Base-by-base conservation (phyloP, 1,284 basidiomycete genomes). In the Tetrapyrgos nigripes region DNA sequence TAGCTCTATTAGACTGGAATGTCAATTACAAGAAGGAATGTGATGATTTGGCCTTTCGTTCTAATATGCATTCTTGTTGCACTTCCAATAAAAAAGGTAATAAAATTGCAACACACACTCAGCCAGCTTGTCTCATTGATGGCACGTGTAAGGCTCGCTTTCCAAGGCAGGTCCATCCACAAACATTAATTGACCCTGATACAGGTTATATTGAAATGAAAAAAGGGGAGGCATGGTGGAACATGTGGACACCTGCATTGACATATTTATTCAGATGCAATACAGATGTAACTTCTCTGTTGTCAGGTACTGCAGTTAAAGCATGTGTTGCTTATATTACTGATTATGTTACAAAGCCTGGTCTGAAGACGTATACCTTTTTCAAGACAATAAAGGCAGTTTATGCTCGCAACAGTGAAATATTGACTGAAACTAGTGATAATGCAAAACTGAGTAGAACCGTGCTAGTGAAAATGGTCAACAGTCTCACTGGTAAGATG, bases 201-300 rank as follows among this genome's bases (percentile, higher is more conserved):
- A 66, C 69, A 21, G 75, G 75, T 35, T 59, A 59, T 50, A 50
- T 78, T 1, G 61, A 65, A 23, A 54, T 79, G 48, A 70, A 72
- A 51, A 73, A 79, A 50, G 49, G 50, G 8, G 76, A 79, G 57
- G 46, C 68, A 6, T 66, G 62, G 66, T 49, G 78, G 6, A 79
- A 79, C 60, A 74, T 67, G 2, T 69, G 71, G 28, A 68, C 65
- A 1, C 55, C 64, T 27, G 8, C 59, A 11, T 2, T 77, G 1
- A 71, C 71, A 23, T 79, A 74, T 64, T 29, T 77, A 0, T 45
- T 76, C 9, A 53, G 69, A 11, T 74, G 72, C 52, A 78, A n/a
- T n/a, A n/a, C n/a, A n/a, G n/a, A n/a, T n/a, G n/a, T n/a, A n/a
- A n/a, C n/a, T n/a, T n/a, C n/a, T n/a, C n/a, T n/a, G n/a, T n/a